Evolutionary conservation across 768 basidiomycete species (phyloP).

Genomic region (Tylopilus rubrobrunneus): DNA sequence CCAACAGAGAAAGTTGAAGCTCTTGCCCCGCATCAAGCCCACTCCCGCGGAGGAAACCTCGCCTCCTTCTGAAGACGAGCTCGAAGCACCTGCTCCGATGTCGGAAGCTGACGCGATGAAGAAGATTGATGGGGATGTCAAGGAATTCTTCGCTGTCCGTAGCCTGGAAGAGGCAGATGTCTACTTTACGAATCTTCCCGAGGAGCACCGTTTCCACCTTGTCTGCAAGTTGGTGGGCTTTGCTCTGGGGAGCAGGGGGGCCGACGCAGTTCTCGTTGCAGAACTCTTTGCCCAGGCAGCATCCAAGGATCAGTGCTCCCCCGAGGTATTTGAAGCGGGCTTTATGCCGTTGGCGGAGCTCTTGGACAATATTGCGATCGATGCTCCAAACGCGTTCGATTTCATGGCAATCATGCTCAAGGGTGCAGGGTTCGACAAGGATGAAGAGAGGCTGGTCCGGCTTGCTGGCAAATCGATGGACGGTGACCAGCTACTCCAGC

Average conservation of each 20-base stretch:
- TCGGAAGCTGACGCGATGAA: slow-evolving; percentile 63
- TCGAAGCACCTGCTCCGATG: slow-evolving; percentile 48
- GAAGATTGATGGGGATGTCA: slow-evolving; percentile 77
- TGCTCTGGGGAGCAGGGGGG: slow-evolving; percentile 79
- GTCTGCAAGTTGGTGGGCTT: slow-evolving; percentile 71
- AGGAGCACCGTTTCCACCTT: slow-evolving; percentile 57
- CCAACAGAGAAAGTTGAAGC: slow-evolving; percentile 67
- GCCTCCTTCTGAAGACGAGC: slow-evolving; percentile 45
- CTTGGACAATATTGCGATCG: slow-evolving; percentile 86
- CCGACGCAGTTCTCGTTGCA: slow-evolving; percentile 73
- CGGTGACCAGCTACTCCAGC: slow-evolving; percentile 53
- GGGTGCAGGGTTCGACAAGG: slow-evolving; percentile 55
- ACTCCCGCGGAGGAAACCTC: slow-evolving; percentile 49
- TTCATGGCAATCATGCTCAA: slow-evolving; percentile 74
- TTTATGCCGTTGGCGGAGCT: slow-evolving; percentile 66
- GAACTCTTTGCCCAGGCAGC: slow-evolving; percentile 66
- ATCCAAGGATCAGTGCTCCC: slow-evolving; percentile 55
- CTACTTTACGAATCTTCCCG: slow-evolving; percentile 75
- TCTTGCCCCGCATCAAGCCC: slow-evolving; percentile 70
- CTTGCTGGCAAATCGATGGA: slow-evolving; percentile 57
- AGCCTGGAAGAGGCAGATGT: slow-evolving; percentile 84
- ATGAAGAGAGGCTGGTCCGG: slow-evolving; percentile 52
- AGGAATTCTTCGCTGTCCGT: slow-evolving; percentile 84
- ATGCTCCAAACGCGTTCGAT: slow-evolving; percentile 82
- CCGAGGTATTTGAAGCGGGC: slow-evolving; percentile 69